Conservation (phyloP, 305 asterid genomes). For the Fraxinus sp. region DNA sequence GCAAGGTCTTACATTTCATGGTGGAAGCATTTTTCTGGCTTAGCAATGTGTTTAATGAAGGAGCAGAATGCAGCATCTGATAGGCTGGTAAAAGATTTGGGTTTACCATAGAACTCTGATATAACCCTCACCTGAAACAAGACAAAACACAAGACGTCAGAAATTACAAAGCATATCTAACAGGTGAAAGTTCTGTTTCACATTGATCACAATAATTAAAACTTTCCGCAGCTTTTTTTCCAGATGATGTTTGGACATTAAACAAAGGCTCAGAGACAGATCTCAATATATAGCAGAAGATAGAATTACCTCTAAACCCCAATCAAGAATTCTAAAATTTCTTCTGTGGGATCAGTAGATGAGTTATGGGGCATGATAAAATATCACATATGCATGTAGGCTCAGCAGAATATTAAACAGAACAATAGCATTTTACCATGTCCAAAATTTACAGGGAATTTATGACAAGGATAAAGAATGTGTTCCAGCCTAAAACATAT, state of each 20-base stretch:
- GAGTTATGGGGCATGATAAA: neutral
- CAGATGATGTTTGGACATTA: neutral
- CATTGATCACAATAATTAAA: neutral
- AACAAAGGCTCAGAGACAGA: neutral
- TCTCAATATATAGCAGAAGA: neutral
- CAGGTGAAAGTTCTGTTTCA: neutral
- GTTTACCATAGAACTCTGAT: slow-evolving; percentile 28
- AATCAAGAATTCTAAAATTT: neutral
- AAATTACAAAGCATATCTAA: neutral
- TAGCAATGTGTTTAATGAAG: slow-evolving; percentile 39
- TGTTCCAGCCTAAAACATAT: neutral
- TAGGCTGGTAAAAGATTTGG: slow-evolving; percentile 46
- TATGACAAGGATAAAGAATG: neutral
- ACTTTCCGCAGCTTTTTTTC: neutral
- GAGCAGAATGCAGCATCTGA: slow-evolving; percentile 37
- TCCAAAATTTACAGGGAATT: neutral
- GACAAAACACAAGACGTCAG: neutral
- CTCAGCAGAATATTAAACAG: neutral
- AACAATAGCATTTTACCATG: neutral
- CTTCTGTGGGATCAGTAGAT: neutral
- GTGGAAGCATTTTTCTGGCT: slow-evolving; percentile 41
- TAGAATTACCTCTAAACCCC: neutral
- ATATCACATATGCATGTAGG: neutral
- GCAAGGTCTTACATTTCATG: neutral
- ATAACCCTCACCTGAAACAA: neutral